Evolutionary conservation across 2,329 filamentous ascomycete genomes (phyloP), one percentile per base, ranked within the genome.

Genomic region (Tolypocladium amazonense): DNA sequence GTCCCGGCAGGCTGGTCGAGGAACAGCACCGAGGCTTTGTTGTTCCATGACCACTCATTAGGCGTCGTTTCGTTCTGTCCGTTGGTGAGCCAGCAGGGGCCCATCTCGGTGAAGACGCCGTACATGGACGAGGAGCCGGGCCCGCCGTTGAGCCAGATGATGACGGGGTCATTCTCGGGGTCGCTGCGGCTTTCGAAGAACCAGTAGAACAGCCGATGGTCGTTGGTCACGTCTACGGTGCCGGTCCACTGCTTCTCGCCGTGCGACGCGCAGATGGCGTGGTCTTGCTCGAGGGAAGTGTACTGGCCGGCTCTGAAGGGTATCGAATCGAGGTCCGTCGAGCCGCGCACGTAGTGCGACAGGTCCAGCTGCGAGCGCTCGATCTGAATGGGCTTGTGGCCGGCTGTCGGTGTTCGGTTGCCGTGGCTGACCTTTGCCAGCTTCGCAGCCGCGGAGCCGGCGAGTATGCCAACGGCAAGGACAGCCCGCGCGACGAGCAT

Each of bases 11-110:
- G 59, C 30, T 53, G 50, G 30, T 53, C 50, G 50, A 53, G 20
- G 50, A 75, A 77, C 23, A 77, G 63, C 62, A 84, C 70, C 39
- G 64, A 64, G 3, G 63, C 59, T 33, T 64, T 62, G 65, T 85
- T 84, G 63, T 80, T 82, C 81, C 82, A 86, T 1, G 81, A 81
- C 73, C 80, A 85, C 0, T 81, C 81, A 59, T 86, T 86, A 8
- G 73, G 62, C n/a, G 69, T 69, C 0, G 76, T 78, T 9, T 72
- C 72, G 66, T 81, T 80, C 52, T 77, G 79, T 45, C 82, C 78
- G 30, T 72, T 68, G 45, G 80, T 78, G 50, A 86, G 73, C 35
- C 74, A 72, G 66, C 83, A 87, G 53, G 73, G 75, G 9, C 83
- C 83, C 73, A 75, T 71, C 81, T 82, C 59, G 70, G 74, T 68